Conservation (phyloP, 1,284 basidiomycete species). For the Cryptococcus amylolentus region DNA sequence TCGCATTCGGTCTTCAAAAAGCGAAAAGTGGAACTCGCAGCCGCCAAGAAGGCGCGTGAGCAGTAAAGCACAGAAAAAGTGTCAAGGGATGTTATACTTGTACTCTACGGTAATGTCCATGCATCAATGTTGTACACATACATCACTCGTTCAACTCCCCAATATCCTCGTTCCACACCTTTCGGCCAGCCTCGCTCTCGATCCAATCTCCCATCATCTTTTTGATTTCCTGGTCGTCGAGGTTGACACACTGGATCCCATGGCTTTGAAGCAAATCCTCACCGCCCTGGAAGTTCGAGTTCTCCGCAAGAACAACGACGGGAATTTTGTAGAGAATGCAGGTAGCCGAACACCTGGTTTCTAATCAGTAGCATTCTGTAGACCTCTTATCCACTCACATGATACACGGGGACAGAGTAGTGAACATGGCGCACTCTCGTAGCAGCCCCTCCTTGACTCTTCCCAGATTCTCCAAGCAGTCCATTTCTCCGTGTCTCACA, state of each 20-base stretch:
- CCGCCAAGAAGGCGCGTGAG: constrained; percentile 24
- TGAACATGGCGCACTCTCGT: constrained; percentile 34
- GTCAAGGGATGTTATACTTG: no score
- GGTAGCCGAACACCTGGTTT: constrained; percentile 24
- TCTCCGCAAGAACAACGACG: constrained; percentile 33
- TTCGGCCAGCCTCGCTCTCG: constrained; percentile 18
- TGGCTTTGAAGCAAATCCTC: constrained; percentile 18
- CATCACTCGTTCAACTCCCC: constrained; percentile 41
- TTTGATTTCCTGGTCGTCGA: constrained; percentile 21
- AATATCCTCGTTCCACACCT: constrained; percentile 40
- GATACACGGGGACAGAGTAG: constrained; percentile 33
- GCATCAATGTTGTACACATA: constrained; percentile 9
- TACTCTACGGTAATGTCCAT: no score
- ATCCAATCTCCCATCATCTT: constrained; percentile 38
- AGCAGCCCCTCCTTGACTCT: constrained; percentile 23
- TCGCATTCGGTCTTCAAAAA: constrained; percentile 36
- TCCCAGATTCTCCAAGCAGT: constrained; percentile 38
- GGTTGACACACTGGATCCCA: constrained; percentile 30
- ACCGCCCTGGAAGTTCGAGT: constrained; percentile 33
- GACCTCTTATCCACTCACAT: constrained; percentile 17
- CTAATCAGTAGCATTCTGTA: not conserved
- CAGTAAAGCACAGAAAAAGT: no score
- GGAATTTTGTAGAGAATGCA: constrained; percentile 32
- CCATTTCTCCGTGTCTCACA: constrained; percentile 35
- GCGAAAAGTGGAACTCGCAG: constrained; percentile 28